Evolutionary conservation across 139 green algal genomes (phyloP).

Genomic region (Tetradesmus lagerheimii): DNA sequence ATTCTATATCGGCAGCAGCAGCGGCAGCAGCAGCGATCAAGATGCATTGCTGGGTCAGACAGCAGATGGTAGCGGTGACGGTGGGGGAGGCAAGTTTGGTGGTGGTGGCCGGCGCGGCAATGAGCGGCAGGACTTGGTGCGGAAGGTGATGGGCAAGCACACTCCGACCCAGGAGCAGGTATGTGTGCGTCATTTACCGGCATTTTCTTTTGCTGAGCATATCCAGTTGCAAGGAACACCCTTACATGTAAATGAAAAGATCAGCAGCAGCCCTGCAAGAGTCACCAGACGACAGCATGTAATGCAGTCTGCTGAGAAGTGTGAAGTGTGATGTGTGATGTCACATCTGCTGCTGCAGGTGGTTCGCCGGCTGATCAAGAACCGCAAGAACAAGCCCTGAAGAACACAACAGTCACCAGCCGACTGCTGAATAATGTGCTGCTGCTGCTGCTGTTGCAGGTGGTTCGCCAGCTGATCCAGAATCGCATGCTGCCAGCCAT

Average conservation of each 20-base stretch:
- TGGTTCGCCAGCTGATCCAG: neutral
- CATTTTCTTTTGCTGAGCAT: no score
- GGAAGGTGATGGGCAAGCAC: constrained; percentile 14
- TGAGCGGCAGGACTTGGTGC: neutral
- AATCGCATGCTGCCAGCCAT: constrained; percentile 90
- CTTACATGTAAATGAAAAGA: no score
- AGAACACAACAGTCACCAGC: no score
- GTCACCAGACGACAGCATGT: no score
- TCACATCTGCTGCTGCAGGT: neutral
- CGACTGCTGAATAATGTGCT: constrained; percentile 28
- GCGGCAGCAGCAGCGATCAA: neutral
- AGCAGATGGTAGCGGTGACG: neutral
- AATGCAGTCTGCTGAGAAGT: no score
- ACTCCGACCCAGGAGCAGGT: constrained; percentile 31
- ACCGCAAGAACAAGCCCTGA: no score
- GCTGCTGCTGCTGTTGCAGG: neutral
- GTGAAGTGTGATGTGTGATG: no score
- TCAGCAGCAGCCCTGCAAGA: no score
- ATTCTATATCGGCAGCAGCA: neutral
- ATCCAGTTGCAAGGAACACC: no score
- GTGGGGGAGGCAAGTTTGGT: neutral
- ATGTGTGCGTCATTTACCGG: no score
- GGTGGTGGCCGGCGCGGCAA: neutral
- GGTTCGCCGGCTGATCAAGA: neutral
- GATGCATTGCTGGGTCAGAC: neutral